Conservation (phyloP, 345 rosid genomes). For the Lepidium didymum region DNA sequence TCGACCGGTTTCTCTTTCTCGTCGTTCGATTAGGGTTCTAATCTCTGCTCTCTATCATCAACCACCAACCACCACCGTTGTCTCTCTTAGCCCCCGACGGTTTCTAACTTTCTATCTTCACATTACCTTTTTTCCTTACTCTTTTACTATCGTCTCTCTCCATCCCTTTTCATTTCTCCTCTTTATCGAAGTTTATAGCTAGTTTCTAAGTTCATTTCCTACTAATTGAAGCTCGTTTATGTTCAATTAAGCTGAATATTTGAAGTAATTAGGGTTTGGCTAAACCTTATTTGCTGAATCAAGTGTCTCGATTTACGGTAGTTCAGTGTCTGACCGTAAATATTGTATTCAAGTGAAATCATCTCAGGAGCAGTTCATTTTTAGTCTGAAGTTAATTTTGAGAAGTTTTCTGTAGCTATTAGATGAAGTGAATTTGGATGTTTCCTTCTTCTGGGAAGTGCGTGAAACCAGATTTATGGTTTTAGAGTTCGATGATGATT, state of each 20-base stretch:
- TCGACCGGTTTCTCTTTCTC: background rate
- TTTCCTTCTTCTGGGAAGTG: background rate
- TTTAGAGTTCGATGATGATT: background rate
- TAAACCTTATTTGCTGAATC: background rate
- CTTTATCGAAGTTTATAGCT: background rate
- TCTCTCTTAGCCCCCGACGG: background rate
- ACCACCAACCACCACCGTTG: background rate
- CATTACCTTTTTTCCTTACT: background rate
- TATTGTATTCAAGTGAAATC: too few relatives aligned
- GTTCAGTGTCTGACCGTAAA: too few relatives aligned
- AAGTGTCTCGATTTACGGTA: too few relatives aligned
- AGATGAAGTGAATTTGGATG: background rate
- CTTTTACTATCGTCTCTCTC: background rate
- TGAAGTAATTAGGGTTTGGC: background rate
- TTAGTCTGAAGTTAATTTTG: background rate
- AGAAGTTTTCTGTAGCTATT: background rate
- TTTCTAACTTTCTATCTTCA: background rate
- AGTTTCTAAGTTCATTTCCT: background rate
- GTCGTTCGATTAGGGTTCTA: constrained; percentile 12
- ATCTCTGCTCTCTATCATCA: background rate
- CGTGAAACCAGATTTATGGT: background rate
- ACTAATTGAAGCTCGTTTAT: background rate
- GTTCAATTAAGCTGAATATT: background rate
- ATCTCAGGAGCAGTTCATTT: too few relatives aligned
- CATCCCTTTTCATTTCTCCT: background rate